Conservation (phyloP, 345 rosid species). For the Melaleuca quinquenervia region DNA sequence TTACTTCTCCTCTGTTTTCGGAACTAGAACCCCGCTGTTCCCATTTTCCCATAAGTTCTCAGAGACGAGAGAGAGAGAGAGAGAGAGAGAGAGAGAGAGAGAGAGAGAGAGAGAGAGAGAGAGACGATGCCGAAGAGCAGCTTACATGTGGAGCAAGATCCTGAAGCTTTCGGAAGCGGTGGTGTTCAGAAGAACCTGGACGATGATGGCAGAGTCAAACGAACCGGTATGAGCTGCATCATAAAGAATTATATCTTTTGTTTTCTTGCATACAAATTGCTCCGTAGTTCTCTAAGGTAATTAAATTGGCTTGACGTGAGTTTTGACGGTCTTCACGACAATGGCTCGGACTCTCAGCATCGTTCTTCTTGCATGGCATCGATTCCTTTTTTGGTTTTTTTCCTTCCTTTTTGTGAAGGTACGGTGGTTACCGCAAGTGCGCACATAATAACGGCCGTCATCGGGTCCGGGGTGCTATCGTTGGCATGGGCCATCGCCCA, state of each 20-base stretch:
- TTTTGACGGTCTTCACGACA: neutral
- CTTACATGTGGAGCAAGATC: constrained; percentile 29
- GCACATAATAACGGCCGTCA: constrained; percentile 88
- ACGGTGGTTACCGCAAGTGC: constrained; percentile 78
- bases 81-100: neutral
- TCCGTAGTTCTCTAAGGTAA: too few relatives aligned
- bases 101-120: neutral
- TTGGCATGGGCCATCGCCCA: constrained; percentile 87
- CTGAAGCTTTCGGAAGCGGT: constrained; percentile 14
- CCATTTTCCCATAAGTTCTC: neutral
- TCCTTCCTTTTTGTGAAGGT: constrained; percentile 22
- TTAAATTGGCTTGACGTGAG: neutral
- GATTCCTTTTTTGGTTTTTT: neutral
- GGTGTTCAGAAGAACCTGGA: constrained; percentile 34
- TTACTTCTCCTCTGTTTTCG: neutral
- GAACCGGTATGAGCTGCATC: constrained; percentile 38
- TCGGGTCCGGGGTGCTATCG: constrained; percentile 81
- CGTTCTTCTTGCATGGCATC: neutral
- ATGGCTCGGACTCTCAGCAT: neutral
- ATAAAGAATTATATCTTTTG: neutral
- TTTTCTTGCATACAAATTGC: neutral
- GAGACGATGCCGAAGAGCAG: constrained; percentile 20
- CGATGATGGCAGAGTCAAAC: constrained; percentile 58
- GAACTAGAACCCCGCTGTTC: neutral
- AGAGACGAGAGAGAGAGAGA: neutral